Evolutionary conservation across 306 rosid genomes (phyloP).

Genomic region (Trifolium dubium): DNA sequence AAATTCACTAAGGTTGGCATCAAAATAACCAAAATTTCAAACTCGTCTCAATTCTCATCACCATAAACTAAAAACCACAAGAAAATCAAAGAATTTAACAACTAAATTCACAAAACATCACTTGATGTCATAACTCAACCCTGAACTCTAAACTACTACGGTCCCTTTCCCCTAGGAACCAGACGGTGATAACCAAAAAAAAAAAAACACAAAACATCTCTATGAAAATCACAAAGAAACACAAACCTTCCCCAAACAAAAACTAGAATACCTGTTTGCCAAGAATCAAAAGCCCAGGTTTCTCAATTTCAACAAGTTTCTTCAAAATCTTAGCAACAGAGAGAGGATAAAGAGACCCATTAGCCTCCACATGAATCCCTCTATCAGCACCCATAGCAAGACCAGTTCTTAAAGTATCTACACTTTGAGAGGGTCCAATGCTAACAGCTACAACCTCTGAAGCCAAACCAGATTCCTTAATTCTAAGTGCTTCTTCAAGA

Average conservation of each 20-base stretch:
- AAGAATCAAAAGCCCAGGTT: conserved; percentile 78
- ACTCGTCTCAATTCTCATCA: neutral
- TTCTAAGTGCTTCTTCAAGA: conserved; percentile 86
- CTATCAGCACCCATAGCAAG: conserved; percentile 96
- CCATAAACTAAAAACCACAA: neutral
- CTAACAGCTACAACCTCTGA: conserved; percentile 89
- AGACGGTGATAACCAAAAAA: no score
- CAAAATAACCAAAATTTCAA: neutral
- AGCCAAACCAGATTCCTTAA: conserved; percentile 76
- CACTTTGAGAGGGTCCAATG: conserved; percentile 76
- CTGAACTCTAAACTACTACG: no score
- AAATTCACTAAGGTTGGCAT: neutral
- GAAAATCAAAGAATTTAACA: neutral
- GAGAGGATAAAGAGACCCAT: conserved; percentile 61
- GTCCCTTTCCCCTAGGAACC: no score
- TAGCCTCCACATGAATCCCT: conserved; percentile 79
- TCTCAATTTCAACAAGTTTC: conserved; percentile 78
- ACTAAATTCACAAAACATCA: neutral
- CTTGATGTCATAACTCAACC: no score
- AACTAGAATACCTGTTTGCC: conserved; percentile 74
- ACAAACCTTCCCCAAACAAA: conserved; percentile 2
- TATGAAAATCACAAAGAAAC: neutral
- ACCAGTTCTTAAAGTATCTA: conserved; percentile 83
- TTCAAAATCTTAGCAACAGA: conserved; percentile 78
- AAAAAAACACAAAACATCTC: conserved; percentile 4